These are phyloP conservation scores for Zostera marina DNA, from an alignment of 116 monocot genomes.

Conservation along the genomic window DNA sequence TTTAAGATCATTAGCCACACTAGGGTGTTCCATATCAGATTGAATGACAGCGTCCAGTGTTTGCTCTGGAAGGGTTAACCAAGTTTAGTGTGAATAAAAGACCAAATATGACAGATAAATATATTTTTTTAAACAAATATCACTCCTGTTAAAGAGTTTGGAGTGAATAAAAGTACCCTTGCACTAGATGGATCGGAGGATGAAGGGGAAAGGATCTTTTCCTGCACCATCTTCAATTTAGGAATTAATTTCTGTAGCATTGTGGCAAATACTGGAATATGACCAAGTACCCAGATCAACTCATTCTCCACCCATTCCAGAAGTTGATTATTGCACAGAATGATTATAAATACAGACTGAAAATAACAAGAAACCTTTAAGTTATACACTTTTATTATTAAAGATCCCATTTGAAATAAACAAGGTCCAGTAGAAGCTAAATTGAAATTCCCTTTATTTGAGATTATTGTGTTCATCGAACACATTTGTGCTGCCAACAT, in stretches of 20 bases:
- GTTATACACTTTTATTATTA: background rate
- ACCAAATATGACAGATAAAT: background rate
- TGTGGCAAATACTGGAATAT: constrained; percentile 35
- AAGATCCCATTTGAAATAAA: background rate
- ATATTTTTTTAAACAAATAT: background rate
- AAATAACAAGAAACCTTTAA: constrained; percentile 2
- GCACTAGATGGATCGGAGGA: constrained; percentile 7
- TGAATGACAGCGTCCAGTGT: constrained; percentile 64
- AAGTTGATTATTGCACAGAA: constrained; percentile 74
- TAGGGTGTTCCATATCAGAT: constrained; percentile 61
- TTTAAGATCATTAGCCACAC: constrained; percentile 82
- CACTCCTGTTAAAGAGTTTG: too few species aligned
- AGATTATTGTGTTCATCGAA: too few species aligned
- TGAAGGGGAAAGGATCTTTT: constrained; percentile 35
- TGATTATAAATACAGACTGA: constrained; percentile 75
- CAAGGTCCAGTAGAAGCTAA: background rate
- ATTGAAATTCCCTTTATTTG: background rate
- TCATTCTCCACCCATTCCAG: constrained; percentile 54
- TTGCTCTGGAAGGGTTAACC: constrained; percentile 27
- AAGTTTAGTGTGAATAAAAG: background rate
- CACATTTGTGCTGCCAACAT: too few species aligned
- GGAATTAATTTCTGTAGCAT: constrained; percentile 30
- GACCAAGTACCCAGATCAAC: constrained; percentile 52
- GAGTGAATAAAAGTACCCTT: constrained; percentile 55
- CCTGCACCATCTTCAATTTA: constrained; percentile 34